Conservation (phyloP, 495 filamentous ascomycete species). For the Penicillium coprophilum region DNA sequence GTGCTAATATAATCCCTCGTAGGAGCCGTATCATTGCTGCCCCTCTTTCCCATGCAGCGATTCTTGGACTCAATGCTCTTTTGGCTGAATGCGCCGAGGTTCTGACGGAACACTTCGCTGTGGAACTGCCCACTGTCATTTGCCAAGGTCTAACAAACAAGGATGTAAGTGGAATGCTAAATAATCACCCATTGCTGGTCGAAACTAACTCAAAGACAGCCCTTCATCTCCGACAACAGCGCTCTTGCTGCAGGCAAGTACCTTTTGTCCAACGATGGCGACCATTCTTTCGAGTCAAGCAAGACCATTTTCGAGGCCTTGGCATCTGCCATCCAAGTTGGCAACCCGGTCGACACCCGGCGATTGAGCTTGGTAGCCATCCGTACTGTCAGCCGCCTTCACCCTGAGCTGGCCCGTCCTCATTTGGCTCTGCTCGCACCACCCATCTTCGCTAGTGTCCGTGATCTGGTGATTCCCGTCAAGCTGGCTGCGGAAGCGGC, state of each 20-base stretch:
- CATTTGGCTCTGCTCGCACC: conserved; percentile 76
- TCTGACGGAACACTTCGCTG: conserved; percentile 62
- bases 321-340: conserved; percentile 69
- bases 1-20: conserved; percentile 12
- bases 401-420: conserved; percentile 73
- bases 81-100: conserved; percentile 72
- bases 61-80: conserved; percentile 85
- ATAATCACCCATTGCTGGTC: not conserved
- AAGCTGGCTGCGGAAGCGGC: conserved; percentile 94
- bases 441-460: conserved; percentile 84
- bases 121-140: conserved; percentile 72
- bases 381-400: conserved; percentile 74
- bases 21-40: conserved; percentile 71
- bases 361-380: conserved; percentile 86
- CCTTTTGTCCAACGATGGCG: conserved; percentile 61
- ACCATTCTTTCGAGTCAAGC: conserved; percentile 58
- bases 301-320: conserved; percentile 79
- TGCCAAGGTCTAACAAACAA: conserved; percentile 76
- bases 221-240: conserved; percentile 83
- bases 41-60: conserved; percentile 64
- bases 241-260: conserved; percentile 96
- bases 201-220: conserved; percentile 42
- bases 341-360: conserved; percentile 75
- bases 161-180: conserved; percentile 55
- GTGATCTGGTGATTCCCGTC: conserved; percentile 92